phyloP scores from a whole-genome alignment of 2,329 filamentous ascomycete species.

The Tolypocladium tundrense region DNA sequence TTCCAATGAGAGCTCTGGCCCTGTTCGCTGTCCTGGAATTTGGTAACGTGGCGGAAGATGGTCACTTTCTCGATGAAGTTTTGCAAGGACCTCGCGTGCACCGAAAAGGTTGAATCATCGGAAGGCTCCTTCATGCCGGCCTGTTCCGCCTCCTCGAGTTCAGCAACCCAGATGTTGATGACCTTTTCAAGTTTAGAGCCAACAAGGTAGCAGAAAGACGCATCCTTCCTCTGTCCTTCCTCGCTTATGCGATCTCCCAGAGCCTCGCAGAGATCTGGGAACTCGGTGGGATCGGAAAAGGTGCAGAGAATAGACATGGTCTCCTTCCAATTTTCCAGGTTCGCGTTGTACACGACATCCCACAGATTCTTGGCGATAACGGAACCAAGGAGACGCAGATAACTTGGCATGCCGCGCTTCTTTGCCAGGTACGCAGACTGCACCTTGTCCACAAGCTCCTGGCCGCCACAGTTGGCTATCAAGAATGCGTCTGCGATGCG shows the following conservation, averaged over 20 bases:
- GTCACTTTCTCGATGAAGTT: slow-evolving; percentile 98
- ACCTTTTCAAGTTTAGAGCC: slow-evolving; percentile 98
- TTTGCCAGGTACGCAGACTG: slow-evolving; percentile 83
- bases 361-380: slow-evolving; percentile 95
- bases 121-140: slow-evolving; percentile 58
- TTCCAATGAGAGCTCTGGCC: slow-evolving; percentile 73
- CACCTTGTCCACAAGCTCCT: slow-evolving; percentile 87
- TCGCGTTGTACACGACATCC: slow-evolving; percentile 96
- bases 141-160: slow-evolving; percentile 76
- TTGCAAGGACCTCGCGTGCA: slow-evolving; percentile 81
- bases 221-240: slow-evolving; percentile 69
- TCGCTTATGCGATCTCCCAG: slow-evolving; percentile 86
- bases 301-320: slow-evolving; percentile 94
- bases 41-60: slow-evolving; percentile 86
- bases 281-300: slow-evolving; percentile 83
- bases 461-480: slow-evolving; percentile 92
- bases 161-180: slow-evolving; percentile 83
- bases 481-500: slow-evolving; percentile 94
- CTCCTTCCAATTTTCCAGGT: slow-evolving; percentile 90
- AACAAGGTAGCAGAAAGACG: slow-evolving; percentile 91
- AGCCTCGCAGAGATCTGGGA: slow-evolving; percentile 88
- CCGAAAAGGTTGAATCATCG: slow-evolving; percentile 76
- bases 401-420: slow-evolving; percentile 76
- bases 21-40: slow-evolving; percentile 75
- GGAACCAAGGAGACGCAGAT: slow-evolving; percentile 79